Evolutionary conservation across 1,284 basidiomycete genomes (phyloP), one percentile per base, ranked within the genome.

Genomic region (Entoloma clypeatum): DNA sequence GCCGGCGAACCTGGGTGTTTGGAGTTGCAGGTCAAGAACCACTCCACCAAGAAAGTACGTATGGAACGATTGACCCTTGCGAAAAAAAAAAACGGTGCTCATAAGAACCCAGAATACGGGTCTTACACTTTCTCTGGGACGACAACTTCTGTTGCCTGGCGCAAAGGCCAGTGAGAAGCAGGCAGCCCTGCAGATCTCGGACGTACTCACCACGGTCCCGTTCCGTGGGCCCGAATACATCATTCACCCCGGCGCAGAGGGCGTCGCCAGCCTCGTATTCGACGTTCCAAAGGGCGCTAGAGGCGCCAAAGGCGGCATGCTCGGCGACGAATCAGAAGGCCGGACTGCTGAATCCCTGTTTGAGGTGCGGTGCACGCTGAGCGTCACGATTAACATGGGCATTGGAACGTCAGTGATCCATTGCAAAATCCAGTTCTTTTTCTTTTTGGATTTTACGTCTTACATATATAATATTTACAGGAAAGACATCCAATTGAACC

Each of bases 11-110:
- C 73, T 47, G 79, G 74, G 10, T 83, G 81, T 53, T 67, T 89
- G 27, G 81, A 87, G 51, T 60, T 89, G 36, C 77, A 82, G 46
- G 79, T 88, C 31, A 87, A 80, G 67, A 89, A 89, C 52, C 82
- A 86, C 55, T 84, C 85, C 0, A 62, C 63, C 35, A 84, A 82
- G 65, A 86, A 82, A 79, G 86, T 85, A 26, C 14, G 61, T 51
- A 16, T 19, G 16, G 25, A 10, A 14, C 8, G 10, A 22, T 11
- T 17, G n/a, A n/a, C n/a, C n/a, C n/a, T n/a, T n/a, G n/a, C 14
- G 8, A 11, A 34, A 34, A 9, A 17, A 14, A 2, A 8, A 13
- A 2, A 18, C 7, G n/a, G 14, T 5, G 7, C 5, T 17, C 32
- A 18, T 34, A 16, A 44, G 36, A 26, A 10, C 34, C 13, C 51